A percentile compares a stretch with the other conserved stretches of the same genome.
These are phyloP conservation scores for Pseudocercospora vitis DNA, from an alignment of 2,329 filamentous ascomycete genomes.

Conservation along the genomic window DNA sequence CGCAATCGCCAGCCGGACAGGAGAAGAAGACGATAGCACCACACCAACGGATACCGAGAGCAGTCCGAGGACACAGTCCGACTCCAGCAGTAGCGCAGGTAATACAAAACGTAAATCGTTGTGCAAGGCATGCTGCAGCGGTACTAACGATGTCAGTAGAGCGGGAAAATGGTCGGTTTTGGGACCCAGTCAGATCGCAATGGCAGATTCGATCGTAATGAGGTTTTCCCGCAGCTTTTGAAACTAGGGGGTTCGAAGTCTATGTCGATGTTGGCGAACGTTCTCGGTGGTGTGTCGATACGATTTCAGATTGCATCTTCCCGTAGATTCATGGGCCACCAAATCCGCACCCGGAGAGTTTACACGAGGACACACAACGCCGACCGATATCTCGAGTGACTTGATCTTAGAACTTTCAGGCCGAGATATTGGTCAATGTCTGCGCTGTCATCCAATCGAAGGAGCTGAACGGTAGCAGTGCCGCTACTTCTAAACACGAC, in stretches of 20 bases:
- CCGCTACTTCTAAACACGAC: too few relatives aligned
- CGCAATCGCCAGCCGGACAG: neutral
- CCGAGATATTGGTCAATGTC: too few relatives aligned
- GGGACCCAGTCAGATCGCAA: slow-evolving; percentile 16
- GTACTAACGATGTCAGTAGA: neutral
- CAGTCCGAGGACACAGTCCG: neutral
- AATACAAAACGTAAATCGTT: neutral
- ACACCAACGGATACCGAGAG: slow-evolving; percentile 7
- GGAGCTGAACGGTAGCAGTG: too few relatives aligned
- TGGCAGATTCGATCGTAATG: neutral
- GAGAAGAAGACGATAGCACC: slow-evolving; percentile 16
- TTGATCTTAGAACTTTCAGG: too few relatives aligned
- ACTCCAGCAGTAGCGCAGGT: slow-evolving; percentile 9
- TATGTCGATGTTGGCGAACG: too few relatives aligned
- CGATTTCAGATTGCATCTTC: too few relatives aligned
- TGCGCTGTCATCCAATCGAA: too few relatives aligned
- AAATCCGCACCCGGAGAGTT: too few relatives aligned
- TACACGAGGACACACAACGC: too few relatives aligned
- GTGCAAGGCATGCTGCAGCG: neutral
- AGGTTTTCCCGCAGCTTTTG: neutral
- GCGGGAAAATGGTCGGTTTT: slow-evolving; percentile 2
- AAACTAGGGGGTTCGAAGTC: neutral
- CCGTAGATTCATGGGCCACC: too few relatives aligned
- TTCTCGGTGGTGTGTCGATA: too few relatives aligned
- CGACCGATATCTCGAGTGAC: too few relatives aligned